A percentile compares a stretch with the other conserved stretches of the same genome.
phyloP scores from a whole-genome alignment of 2,329 filamentous ascomycete species.

The Penicillium vulpinum region DNA sequence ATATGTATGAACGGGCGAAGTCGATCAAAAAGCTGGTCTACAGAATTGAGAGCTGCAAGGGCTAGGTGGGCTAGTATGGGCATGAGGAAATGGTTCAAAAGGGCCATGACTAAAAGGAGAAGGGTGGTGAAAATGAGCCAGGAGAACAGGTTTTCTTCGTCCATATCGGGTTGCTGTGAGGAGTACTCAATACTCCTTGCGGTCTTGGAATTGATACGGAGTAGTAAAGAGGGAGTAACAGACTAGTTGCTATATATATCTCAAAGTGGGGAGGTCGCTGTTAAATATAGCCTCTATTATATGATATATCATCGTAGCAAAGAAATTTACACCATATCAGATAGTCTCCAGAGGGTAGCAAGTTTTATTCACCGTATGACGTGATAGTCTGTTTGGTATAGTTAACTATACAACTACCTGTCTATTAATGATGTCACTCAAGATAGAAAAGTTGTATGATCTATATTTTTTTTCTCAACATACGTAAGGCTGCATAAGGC shows the following conservation, averaged over 20 bases:
- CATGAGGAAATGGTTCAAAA: neutral
- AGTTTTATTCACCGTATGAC: neutral
- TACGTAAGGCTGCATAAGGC: no score
- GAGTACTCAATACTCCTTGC: no score
- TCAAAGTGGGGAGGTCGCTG: no score
- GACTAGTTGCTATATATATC: neutral
- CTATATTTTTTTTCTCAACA: neutral
- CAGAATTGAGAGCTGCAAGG: neutral
- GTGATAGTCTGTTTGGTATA: neutral
- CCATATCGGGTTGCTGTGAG: neutral
- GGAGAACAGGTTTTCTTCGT: neutral
- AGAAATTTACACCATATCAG: neutral
- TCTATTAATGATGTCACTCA: neutral
- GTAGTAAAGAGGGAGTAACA: neutral
- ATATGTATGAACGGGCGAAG: neutral
- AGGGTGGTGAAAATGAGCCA: neutral
- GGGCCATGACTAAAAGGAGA: no score
- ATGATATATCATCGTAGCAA: neutral
- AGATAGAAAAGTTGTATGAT: neutral
- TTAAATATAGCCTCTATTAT: neutral
- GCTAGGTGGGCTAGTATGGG: neutral
- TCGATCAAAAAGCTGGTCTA: neutral
- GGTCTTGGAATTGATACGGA: neutral
- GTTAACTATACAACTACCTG: neutral
- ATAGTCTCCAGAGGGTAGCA: neutral